A percentile compares a stretch with the other conserved stretches of the same genome.
These are phyloP conservation scores for Chernovozyma aurita DNA, from an alignment of 1,139 yeast species.

Conservation along the genomic window DNA sequence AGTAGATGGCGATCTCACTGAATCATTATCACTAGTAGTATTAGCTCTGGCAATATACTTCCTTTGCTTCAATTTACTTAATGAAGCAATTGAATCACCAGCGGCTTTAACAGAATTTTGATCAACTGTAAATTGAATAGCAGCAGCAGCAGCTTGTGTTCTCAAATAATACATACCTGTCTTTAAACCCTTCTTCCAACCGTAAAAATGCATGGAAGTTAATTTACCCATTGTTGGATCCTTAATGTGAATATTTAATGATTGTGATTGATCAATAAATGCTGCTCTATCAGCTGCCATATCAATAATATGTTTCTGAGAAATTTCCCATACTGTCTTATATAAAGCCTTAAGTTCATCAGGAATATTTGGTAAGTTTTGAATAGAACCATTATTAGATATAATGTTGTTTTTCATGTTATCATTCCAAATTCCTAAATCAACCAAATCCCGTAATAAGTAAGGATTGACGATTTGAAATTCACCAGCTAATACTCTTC, in stretches of 20 bases:
- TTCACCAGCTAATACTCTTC: conserved; percentile 61
- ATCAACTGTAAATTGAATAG: conserved; percentile 58
- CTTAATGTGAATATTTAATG: conserved; percentile 52
- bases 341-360: conserved; percentile 47
- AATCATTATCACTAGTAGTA: conserved; percentile 28
- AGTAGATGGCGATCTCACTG: conserved; percentile 35
- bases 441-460: conserved; percentile 50
- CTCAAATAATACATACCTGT: conserved; percentile 63
- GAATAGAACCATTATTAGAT: conserved; percentile 52
- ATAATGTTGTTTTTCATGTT: conserved; percentile 50
- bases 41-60: conserved; percentile 36
- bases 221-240: conserved; percentile 56
- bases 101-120: conserved; percentile 38
- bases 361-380: conserved; percentile 47
- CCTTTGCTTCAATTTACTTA: conserved; percentile 55
- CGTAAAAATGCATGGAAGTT: conserved; percentile 58
- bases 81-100: conserved; percentile 46
- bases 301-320: conserved; percentile 52
- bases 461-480: conserved; percentile 58
- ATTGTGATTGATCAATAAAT: conserved; percentile 57
- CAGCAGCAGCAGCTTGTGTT: conserved; percentile 61
- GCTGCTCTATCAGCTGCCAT: conserved; percentile 62
- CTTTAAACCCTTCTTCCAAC: conserved; percentile 61
- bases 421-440: conserved; percentile 52
- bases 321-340: conserved; percentile 60